Percentiles rank a stretch among this genome's conserved stretches.
Evolutionary conservation across 1,284 basidiomycete genomes (phyloP).

Genomic region (Kalmanozyma brasiliensis): DNA sequence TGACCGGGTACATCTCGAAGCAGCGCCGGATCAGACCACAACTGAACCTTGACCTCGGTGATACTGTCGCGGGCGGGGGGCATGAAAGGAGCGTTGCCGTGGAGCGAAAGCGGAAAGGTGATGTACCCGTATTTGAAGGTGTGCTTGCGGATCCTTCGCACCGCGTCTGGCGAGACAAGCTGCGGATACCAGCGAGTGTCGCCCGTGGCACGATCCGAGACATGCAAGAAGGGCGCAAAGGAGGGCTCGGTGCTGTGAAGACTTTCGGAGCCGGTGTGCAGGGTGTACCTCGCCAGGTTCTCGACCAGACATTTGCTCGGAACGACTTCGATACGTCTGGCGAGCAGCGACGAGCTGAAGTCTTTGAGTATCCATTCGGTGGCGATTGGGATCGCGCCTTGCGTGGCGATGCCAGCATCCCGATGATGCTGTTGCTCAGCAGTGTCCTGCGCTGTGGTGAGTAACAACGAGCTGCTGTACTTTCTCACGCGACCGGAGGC

Average conservation of each 20-base stretch:
- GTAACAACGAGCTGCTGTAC: constrained; percentile 16
- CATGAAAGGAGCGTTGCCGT: constrained; percentile 62
- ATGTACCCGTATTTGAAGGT: constrained; percentile 20
- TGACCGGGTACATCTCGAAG: constrained; percentile 9
- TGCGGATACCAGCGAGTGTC: constrained; percentile 59
- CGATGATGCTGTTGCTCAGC: constrained; percentile 19
- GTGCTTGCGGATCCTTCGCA: constrained; percentile 15
- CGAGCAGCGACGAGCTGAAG: constrained; percentile 51
- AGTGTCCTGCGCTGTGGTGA: constrained; percentile 9
- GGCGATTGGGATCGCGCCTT: constrained; percentile 14
- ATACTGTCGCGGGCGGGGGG: constrained; percentile 38
- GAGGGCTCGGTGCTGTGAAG: constrained; percentile 18
- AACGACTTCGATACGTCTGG: constrained; percentile 40
- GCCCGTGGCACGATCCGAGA: constrained; percentile 47
- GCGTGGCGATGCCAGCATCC: constrained; percentile 10
- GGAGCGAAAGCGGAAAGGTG: constrained; percentile 47
- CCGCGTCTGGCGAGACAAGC: constrained; percentile 13
- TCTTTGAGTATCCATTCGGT: constrained; percentile 44
- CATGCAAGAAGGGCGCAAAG: constrained; percentile 55
- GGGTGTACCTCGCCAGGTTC: constrained; percentile 23
- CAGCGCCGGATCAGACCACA: constrained; percentile 52
- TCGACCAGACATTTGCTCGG: constrained; percentile 40
- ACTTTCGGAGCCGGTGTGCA: constrained; percentile 15
- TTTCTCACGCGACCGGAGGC: constrained; percentile 16
- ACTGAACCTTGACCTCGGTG: constrained; percentile 39